Percentiles rank a stretch among this genome's conserved stretches.
phyloP scores from a whole-genome alignment of 176 grass and related monocot genomes.

The Aegilops longissima region DNA sequence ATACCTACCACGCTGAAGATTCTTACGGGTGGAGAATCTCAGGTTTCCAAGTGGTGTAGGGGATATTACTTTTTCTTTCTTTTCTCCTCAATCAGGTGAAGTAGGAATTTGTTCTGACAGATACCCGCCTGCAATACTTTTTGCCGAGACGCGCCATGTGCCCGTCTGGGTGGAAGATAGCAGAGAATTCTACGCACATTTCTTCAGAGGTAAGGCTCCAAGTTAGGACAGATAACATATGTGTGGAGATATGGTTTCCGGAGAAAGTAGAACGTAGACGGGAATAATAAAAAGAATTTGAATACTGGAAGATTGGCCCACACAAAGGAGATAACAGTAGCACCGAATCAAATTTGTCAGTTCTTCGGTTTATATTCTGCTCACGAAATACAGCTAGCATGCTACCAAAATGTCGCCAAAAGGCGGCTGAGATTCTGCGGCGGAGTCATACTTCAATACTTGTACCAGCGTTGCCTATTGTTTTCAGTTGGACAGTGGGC shows the following conservation, averaged over 20 bases:
- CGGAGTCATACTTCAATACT: neutral
- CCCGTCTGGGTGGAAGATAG: conserved; percentile 17
- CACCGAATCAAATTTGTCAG: neutral
- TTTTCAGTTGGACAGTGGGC: neutral
- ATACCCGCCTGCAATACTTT: neutral
- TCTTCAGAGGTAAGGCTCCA: neutral
- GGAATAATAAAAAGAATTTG: conserved; percentile 28
- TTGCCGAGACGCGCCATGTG: conserved; percentile 22
- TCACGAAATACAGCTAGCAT: neutral
- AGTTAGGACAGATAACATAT: conserved; percentile 5
- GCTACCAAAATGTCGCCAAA: neutral
- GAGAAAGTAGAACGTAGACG: conserved; percentile 20
- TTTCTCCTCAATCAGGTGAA: conserved; percentile 18
- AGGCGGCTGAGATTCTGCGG: conserved; percentile 1
- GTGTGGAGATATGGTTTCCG: neutral
- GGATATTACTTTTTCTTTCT: conserved; percentile 13
- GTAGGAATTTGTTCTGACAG: conserved; percentile 41
- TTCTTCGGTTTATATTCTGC: neutral
- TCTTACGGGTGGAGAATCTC: neutral
- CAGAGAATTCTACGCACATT: conserved; percentile 7
- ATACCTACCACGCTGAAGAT: neutral
- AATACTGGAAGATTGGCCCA: neutral
- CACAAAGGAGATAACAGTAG: neutral
- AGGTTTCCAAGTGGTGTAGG: neutral
- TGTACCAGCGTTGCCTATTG: neutral